A percentile compares a stretch with the other conserved stretches of the same genome.
Evolutionary conservation across 2,329 filamentous ascomycete species (phyloP).

Genomic region (Pseudopithomyces chartarum): DNA sequence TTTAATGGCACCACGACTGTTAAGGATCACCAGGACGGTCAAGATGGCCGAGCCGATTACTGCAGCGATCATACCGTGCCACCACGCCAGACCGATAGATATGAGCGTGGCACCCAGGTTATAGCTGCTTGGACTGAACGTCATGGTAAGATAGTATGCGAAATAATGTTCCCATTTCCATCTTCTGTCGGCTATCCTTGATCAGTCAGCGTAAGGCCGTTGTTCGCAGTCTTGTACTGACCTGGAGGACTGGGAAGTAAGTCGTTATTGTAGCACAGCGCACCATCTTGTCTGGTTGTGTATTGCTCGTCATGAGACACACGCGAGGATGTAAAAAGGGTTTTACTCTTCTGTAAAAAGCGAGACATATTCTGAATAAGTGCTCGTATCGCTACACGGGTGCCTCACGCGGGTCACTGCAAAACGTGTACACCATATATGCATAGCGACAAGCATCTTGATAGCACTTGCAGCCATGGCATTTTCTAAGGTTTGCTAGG

Average conservation of each 20-base stretch:
- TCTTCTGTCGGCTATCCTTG: conserved; percentile 15
- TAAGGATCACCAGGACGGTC: conserved; percentile 22
- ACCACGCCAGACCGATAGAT: conserved; percentile 24
- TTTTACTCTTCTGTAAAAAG: neutral
- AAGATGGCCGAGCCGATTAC: conserved; percentile 22
- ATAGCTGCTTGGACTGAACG: conserved; percentile 23
- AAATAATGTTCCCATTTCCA: conserved; percentile 30
- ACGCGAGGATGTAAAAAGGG: neutral
- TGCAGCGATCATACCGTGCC: conserved; percentile 24
- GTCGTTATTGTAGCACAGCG: conserved; percentile 22
- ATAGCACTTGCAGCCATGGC: neutral
- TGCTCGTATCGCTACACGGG: neutral
- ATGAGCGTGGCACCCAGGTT: conserved; percentile 26
- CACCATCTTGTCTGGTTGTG: conserved; percentile 10
- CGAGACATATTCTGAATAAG: neutral
- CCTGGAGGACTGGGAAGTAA: conserved; percentile 24
- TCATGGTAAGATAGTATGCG: conserved; percentile 22
- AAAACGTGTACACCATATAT: neutral
- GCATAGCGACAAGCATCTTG: neutral
- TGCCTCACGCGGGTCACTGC: neutral
- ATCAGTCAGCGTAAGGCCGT: neutral
- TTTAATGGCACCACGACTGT: conserved; percentile 25
- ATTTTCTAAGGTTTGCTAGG: conserved; percentile 34
- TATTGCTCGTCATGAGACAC: conserved; percentile 7
- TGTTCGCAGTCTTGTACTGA: neutral